Percentiles rank a stretch among this genome's conserved stretches.
Conservation (phyloP, 257 asterid species). For the Mitragyna speciosa region DNA sequence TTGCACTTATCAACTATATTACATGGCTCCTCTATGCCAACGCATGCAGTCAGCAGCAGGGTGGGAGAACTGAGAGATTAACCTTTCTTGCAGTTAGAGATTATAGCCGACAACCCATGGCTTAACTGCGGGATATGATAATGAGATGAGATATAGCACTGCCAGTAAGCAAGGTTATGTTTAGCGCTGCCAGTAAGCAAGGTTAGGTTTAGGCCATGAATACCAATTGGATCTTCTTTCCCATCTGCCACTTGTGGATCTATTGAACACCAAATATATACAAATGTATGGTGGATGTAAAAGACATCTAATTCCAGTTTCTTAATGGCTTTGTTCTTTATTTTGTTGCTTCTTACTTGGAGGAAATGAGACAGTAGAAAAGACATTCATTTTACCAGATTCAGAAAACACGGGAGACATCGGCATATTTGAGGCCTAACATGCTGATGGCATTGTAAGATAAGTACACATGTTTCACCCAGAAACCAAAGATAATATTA, state of each 20-base stretch:
- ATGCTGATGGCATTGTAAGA: not conserved
- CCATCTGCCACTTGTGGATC: not conserved
- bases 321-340: not conserved
- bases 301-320: not conserved
- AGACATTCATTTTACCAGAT: not conserved
- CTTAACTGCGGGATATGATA: not conserved
- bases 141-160: not conserved
- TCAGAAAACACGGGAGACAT: not conserved
- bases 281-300: not conserved
- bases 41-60: not conserved
- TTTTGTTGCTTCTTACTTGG: not conserved
- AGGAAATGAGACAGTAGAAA: not conserved
- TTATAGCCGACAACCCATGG: not conserved
- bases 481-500: conserved; percentile 13
- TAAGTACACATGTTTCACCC: not conserved
- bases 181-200: not conserved
- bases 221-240: not conserved
- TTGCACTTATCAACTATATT: not conserved
- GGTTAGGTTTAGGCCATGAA: not conserved
- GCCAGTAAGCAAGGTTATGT: not conserved
- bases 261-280: not conserved
- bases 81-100: not conserved
- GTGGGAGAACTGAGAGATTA: not conserved
- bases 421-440: not conserved
- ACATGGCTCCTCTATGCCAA: not conserved